Evolutionary conservation across 2,329 filamentous ascomycete species (phyloP), one percentile per base, ranked within the genome.

Genomic region (Fusarium bulbicola): DNA sequence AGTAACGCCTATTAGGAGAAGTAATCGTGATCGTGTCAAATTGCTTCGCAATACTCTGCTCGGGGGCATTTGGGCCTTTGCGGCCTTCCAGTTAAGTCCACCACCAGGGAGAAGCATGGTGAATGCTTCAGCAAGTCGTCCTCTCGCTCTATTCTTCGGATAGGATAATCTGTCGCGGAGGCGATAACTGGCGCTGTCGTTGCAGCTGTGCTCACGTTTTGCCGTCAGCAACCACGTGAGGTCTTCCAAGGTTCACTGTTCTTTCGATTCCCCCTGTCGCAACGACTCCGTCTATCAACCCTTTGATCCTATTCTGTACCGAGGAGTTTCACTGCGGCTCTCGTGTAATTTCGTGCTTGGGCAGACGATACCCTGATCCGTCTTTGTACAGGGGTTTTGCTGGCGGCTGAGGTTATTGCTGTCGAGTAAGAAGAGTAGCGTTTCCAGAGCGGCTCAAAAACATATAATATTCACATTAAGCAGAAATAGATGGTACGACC

Each of bases 51-150:
- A 81, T 59, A 92, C 92, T 81, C 94, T 90, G 76, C 90, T 91
- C 64, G 94, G 92, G 47, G 95, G 94, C 77, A 98, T 85, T 79
- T 90, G 89, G 78, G 93, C 88, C 85, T 90, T 93, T 76, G 95
- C 92, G 75, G 93, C 92, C 87, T 97, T 98, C 95, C 95, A 98
- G 82, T 91, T 95, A 80, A 95, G 89, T 81, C 94, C 93, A 82
- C 93, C 93, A 82, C 93, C 97, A 74, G 94, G 93, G 78, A 97
- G 90, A 85, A 98, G 90, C 95, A 98, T 98, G 72, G 75, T 86
- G 80, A 81, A 80, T 78, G 80, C 80, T 68, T 73, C 64, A 49
- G 56, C 63, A 57, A 64, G 56, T 56, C 64, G 65, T 72, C 40
- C 65, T 72, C 66, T 68, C 73, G 67, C 66, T 66, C 59, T 72